Percentiles rank a stretch among this genome's conserved stretches.
These are phyloP conservation scores for Trichosporon coremiiforme DNA, from an alignment of 1,284 basidiomycete genomes.

Conservation along the genomic window DNA sequence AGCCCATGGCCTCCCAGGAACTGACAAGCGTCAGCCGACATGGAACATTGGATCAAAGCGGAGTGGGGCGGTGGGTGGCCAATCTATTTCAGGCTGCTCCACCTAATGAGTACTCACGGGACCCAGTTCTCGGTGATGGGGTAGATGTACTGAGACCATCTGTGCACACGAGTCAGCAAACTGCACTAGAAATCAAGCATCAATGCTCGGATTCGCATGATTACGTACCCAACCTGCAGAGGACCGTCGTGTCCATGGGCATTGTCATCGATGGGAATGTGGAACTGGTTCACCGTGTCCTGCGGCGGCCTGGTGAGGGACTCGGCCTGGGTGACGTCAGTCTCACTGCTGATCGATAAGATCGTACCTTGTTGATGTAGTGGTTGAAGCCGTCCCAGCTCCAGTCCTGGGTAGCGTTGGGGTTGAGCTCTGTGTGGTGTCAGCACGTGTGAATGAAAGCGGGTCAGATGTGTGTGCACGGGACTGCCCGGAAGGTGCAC, in stretches of 20 bases:
- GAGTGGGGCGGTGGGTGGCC: slow-evolving; percentile 1
- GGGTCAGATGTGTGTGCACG: neutral
- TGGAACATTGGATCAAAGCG: neutral
- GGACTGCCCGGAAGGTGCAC: neutral
- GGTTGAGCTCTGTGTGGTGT: slow-evolving; percentile 44
- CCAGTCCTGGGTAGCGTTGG: slow-evolving; percentile 50
- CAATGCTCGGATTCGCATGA: neutral
- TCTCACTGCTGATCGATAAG: slow-evolving; percentile 38
- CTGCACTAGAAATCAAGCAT: neutral
- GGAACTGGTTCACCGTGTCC: slow-evolving; percentile 51
- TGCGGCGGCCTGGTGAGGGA: slow-evolving; percentile 56
- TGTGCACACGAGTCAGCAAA: slow-evolving; percentile 17
- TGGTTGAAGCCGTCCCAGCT: slow-evolving; percentile 52
- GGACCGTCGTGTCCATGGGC: slow-evolving; percentile 60
- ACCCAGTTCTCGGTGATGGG: slow-evolving; percentile 63
- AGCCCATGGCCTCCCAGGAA: slow-evolving; percentile 59
- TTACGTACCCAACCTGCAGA: slow-evolving; percentile 53
- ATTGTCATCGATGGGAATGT: slow-evolving; percentile 56
- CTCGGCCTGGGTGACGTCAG: slow-evolving; percentile 57
- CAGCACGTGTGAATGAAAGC: neutral
- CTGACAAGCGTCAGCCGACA: slow-evolving; percentile 11
- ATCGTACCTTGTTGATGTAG: slow-evolving; percentile 36
- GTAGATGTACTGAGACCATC: slow-evolving; percentile 57
- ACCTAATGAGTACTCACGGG: slow-evolving; percentile 29
- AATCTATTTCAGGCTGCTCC: neutral